Conservation (phyloP, 768 basidiomycete genomes). For the Agrocybe praecox region DNA sequence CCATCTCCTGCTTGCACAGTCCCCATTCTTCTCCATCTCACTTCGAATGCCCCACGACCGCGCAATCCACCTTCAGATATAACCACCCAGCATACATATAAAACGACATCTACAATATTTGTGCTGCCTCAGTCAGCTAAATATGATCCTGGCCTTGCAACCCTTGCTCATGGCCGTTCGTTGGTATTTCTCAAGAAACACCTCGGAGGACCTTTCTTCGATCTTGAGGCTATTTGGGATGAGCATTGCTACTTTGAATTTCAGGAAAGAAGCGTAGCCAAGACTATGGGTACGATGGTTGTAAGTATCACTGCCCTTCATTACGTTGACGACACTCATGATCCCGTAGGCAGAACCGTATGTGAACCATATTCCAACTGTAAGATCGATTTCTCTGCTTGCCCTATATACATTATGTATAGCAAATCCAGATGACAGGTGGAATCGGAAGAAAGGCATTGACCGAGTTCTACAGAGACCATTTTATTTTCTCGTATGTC, state of each 20-base stretch:
- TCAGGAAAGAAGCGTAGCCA: constrained; percentile 47
- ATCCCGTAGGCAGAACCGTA: constrained; percentile 51
- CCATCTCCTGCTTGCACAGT: constrained; percentile 21
- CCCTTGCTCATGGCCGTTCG: constrained; percentile 47
- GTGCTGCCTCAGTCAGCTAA: constrained; percentile 41
- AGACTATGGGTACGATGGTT: constrained; percentile 61
- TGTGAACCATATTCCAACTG: constrained; percentile 62
- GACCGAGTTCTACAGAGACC: constrained; percentile 56
- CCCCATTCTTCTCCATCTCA: constrained; percentile 41
- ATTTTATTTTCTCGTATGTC: constrained; percentile 53
- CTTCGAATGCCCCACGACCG: constrained; percentile 23
- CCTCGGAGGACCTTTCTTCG: constrained; percentile 53
- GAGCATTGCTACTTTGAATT: constrained; percentile 62
- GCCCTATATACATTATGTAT: neutral
- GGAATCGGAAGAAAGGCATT: constrained; percentile 53
- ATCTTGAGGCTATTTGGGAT: constrained; percentile 64
- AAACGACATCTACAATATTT: constrained; percentile 38
- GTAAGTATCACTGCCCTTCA: constrained; percentile 28
- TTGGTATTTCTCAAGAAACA: constrained; percentile 46
- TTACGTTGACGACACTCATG: neutral
- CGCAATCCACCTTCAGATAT: constrained; percentile 17
- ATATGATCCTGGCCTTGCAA: constrained; percentile 43
- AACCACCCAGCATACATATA: constrained; percentile 30
- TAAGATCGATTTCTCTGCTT: constrained; percentile 18
- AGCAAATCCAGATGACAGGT: constrained; percentile 48